Evolutionary conservation across 495 filamentous ascomycete genomes (phyloP).

Genomic region (Chaetomidium leptoderma): DNA sequence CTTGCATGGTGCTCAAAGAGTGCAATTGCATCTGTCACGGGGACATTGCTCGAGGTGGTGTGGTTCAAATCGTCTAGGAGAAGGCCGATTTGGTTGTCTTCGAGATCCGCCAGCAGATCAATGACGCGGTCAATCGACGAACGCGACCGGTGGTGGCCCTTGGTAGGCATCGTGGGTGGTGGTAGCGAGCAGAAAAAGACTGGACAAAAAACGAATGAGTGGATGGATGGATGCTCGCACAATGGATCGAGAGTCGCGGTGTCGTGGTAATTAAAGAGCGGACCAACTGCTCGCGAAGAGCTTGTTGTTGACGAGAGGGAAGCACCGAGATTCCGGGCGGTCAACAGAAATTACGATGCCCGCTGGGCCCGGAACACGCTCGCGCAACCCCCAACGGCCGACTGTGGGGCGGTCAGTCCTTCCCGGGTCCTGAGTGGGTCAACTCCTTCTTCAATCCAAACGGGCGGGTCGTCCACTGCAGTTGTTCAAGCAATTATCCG

Average conservation of each 20-base stretch:
- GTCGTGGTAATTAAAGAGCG: neutral
- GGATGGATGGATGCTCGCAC: neutral
- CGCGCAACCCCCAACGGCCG: constrained; percentile 7
- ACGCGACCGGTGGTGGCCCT: constrained; percentile 31
- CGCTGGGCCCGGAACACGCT: neutral
- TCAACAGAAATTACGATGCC: constrained; percentile 12
- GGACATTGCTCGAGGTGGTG: constrained; percentile 38
- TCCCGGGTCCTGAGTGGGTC: neutral
- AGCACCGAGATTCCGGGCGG: neutral
- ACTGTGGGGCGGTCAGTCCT: constrained; percentile 8
- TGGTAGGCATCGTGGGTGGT: constrained; percentile 29
- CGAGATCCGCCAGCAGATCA: constrained; percentile 37
- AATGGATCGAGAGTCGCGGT: neutral
- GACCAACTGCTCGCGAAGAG: constrained; percentile 14
- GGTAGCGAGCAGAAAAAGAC: neutral
- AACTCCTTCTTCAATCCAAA: neutral
- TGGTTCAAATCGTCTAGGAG: constrained; percentile 39
- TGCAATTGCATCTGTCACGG: constrained; percentile 35
- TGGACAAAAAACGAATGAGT: neutral
- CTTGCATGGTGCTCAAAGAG: constrained; percentile 29
- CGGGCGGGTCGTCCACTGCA: constrained; percentile 3
- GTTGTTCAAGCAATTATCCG: too few relatives aligned
- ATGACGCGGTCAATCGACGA: constrained; percentile 41
- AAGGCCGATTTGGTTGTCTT: constrained; percentile 32
- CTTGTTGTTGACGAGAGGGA: constrained; percentile 12